Evolutionary conservation across 2,329 filamentous ascomycete genomes (phyloP), one percentile per base, ranked within the genome.

Genomic region (Myotisia sp.): DNA sequence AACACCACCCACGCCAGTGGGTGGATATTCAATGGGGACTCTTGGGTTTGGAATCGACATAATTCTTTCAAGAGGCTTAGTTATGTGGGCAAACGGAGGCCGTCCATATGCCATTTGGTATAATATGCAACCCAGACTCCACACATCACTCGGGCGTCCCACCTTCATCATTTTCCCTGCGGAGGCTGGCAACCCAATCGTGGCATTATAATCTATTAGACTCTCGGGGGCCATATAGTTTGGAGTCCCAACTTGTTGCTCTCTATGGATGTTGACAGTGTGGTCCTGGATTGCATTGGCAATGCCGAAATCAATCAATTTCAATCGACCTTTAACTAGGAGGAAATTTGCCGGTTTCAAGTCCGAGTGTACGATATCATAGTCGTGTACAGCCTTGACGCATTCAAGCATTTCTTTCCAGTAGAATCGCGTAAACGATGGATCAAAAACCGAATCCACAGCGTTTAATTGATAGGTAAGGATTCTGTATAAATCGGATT

Each of bases 351-450:
- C 86, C 0, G 90, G 90, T 58, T 98, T 98, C 23, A 98, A 67
- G 52, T 98, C 90, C 0, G 85, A 93, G 59, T 98, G 90, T 3
- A 98, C 90, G 43, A 98, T 86, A 51, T 94, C 85, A 53, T 79
- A 70, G 8, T 79, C 72, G 53, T 98, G 90, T 1, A 98, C 85
- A 1, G 87, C 74, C 45, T 82, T 74, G 4, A 98, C 74, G 53
- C 90, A 95, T 55, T 93, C 85, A 12, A 98, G 76, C 90, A 98
- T 98, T 60, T 98, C 90, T 56, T 92, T 90, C 90, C 90, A 98
- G 65, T 93, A 93, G 59, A 82, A 92, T n/a, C 90, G 79, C 8
- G 90, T 84, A 55, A 95, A 94, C 34, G 79, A 81, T 2, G 83
- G 70, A 52, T 98, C 90, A 40, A 98, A 79, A 39, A 69, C 72